Conservation (phyloP, 768 basidiomycete species). For the Grammothele lineata region DNA sequence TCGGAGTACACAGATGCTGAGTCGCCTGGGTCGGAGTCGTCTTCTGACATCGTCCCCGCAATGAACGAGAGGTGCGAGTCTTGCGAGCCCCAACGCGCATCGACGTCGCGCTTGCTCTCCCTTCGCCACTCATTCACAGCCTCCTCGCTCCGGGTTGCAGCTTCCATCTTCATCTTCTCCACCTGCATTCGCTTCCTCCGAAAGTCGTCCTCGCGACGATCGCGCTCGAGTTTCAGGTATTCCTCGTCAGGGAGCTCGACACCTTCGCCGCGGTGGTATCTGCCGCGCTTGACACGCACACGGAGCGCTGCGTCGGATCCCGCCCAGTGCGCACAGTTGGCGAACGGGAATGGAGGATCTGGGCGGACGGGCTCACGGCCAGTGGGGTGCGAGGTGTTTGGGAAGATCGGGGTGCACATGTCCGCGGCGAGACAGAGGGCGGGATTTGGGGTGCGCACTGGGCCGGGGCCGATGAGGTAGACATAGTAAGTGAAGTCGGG, state of each 20-base stretch:
- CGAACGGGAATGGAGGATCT: not conserved
- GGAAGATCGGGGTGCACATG: conserved; percentile 1
- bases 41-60: no score
- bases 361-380: not conserved
- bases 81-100: no score
- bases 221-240: not conserved
- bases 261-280: not conserved
- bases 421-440: not conserved
- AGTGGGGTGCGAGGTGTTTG: not conserved
- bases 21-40: no score
- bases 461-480: no score
- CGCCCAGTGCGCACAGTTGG: not conserved
- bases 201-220: not conserved
- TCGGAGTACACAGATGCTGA: no score
- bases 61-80: no score
- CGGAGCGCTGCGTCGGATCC: not conserved
- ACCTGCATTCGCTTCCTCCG: not conserved
- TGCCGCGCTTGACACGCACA: not conserved
- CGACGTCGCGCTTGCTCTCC: no score
- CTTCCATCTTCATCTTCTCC: no score
- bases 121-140: no score
- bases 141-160: no score
- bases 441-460: no score
- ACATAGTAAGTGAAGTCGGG: no score
- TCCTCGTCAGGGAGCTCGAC: not conserved